Base-by-base conservation (phyloP, 2,329 filamentous ascomycete species). In the Fusarium mundagurra region DNA sequence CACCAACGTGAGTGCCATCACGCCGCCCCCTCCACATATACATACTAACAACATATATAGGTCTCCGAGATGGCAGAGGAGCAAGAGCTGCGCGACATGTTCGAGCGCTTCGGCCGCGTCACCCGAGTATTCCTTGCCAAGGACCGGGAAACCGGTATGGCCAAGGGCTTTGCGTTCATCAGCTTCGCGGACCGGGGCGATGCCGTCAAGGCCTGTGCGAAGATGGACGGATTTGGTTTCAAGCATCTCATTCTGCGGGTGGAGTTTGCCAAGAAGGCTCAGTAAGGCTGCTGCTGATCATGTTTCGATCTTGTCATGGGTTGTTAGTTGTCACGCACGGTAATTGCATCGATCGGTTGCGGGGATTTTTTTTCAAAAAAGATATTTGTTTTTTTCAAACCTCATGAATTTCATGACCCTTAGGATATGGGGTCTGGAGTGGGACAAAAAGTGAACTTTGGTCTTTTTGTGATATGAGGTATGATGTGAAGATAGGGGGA, bases 151-250 rank as follows among this genome's bases (percentile, higher is more conserved):
- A 99, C 96, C 45, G 94, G 95, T 71, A 88, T 96, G 83, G 96
- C 96, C 79, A 99, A 99, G 91, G 96, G 96, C 73, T 99, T 99
- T 83, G 97, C 97, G 33, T 99, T 99, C 84, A 97, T 99, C 88
- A 97, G 94, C 84, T 99, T 96, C 82, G 94, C 93, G 69, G 96
- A 99, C 84, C 89, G 96, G 78, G 85, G 88, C 77, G 96, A 99
- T 84, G 96, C 96, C 77, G 93, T 94, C 78, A 94, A 93, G 87
- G 96, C 96, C 45, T 97, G 94, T 86, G 92, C 93, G 86, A 98
- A 98, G 90, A 96, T 99, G 94, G 96, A 99, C 85, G 96, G 96
- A 80, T 98, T 89, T 78, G 94, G 94, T 85, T 96, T 94, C 87
- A 93, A 93, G 84, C 94, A 96, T 86, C 88, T 96, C 80, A 96